Evolutionary conservation across 1,139 yeast genomes (phyloP).

Genomic region (Pichia sp.): DNA sequence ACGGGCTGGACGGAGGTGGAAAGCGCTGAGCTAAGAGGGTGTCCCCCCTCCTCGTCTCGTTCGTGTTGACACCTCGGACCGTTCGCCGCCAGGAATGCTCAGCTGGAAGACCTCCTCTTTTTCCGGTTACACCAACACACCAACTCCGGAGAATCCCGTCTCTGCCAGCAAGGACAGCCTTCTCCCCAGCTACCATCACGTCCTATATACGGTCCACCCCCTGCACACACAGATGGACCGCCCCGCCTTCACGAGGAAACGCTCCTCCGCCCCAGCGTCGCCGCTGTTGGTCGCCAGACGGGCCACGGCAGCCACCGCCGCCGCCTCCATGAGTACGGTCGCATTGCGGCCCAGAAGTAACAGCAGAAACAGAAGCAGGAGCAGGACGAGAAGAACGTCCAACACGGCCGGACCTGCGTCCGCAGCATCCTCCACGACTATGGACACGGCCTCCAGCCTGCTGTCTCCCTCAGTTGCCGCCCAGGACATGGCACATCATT

Average conservation of each 20-base stretch:
- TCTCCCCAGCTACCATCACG: not conserved
- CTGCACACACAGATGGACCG: conserved; percentile 10
- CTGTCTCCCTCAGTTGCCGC: not conserved
- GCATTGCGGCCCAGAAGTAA: not conserved
- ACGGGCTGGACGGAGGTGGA: too few relatives aligned
- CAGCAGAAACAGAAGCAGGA: conserved; percentile 6
- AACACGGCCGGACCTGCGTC: not conserved
- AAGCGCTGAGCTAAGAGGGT: too few relatives aligned
- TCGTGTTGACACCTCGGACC: not conserved
- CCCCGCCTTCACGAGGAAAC: conserved; percentile 3
- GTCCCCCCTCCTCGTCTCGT: not conserved
- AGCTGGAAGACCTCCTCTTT: too few relatives aligned
- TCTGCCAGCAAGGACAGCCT: not conserved
- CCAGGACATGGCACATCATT: not conserved
- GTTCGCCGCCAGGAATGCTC: too few relatives aligned
- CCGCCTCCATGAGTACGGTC: not conserved
- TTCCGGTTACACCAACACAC: not conserved
- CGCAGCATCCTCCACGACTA: not conserved
- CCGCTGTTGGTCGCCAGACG: conserved; percentile 4
- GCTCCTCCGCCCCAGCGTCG: conserved; percentile 6
- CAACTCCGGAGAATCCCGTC: not conserved
- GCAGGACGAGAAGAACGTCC: conserved; percentile 3
- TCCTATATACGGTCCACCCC: not conserved
- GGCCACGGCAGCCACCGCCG: not conserved
- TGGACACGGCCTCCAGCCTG: not conserved